Base-by-base conservation (phyloP, 2,329 filamentous ascomycete species). In the Penicillium sp. region DNA sequence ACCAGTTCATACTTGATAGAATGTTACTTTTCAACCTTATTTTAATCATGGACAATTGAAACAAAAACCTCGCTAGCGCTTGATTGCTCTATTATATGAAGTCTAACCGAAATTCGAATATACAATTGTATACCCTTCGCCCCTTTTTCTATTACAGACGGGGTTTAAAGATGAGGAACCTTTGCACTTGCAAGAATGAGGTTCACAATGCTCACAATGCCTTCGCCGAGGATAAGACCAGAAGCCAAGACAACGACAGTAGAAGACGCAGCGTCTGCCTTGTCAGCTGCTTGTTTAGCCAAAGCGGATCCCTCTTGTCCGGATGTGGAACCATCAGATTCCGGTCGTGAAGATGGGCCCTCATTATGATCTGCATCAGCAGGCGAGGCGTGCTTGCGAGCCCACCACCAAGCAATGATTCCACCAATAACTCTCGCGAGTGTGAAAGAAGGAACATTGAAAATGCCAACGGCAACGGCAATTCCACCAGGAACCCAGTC, bases 381-480 rank as follows among this genome's bases (percentile, higher is more conserved):
- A 3, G 52, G 31, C 1, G 48, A 24, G 4, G 65, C 26, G 39
- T 73, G 76, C 69, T 72, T 78, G 64, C 79, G 80, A 7, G 74
- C 81, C 92, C 92, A 97, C 76, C 90, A 95, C 82, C 90, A 92
- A 61, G 86, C 87, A 52, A 88, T 76, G 44, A 87, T 61, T 0
- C 95, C 95, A 3, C 95, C 95, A 10, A 91, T 85, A 0, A 91
- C 90, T 60, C 95, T 82, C 0, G 95, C 93, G 37, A 99, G 79
- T 0, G 95, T 99, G 71, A 99, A 99, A 0, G 91, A 96, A 0
- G 95, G 95, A 0, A 93, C 91, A 68, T 98, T 99, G 77, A 98
- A 99, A 87, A 99, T 99, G 49, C 95, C 93, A 67, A 97, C 91
- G 39, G 95, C 95, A 21, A 99, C 93, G 3, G 65, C 65, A 39